Percentiles rank a stretch among this genome's conserved stretches.
Evolutionary conservation across 164 flowering plant species (phyloP).

Genomic region (Piper longum): DNA sequence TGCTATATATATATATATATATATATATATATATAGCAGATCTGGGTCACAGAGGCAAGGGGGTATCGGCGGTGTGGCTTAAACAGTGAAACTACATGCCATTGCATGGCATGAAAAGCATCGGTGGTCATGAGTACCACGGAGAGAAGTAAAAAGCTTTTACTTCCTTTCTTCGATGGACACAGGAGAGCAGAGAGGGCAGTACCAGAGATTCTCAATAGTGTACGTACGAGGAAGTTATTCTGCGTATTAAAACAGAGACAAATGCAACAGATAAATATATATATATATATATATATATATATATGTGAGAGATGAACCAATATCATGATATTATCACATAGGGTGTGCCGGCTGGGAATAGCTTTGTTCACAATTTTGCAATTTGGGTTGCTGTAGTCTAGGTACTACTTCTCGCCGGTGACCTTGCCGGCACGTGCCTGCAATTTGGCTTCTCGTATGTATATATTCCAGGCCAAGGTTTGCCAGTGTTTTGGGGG

Average conservation of each 20-base stretch:
- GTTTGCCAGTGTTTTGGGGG: conserved; percentile 18
- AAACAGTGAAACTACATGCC: not conserved
- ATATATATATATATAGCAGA: not conserved
- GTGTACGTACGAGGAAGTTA: conserved; percentile 14
- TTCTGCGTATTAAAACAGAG: not conserved
- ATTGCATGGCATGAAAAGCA: not conserved
- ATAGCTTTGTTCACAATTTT: conserved; percentile 7
- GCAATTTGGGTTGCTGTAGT: no score
- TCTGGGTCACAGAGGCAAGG: not conserved
- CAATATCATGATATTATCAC: no score
- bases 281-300: no score
- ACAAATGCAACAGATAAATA: not conserved
- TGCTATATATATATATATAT: no score
- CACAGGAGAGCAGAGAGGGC: not conserved
- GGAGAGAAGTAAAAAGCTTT: no score
- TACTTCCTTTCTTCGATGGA: not conserved
- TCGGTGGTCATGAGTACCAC: no score
- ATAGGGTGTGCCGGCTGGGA: conserved; percentile 12
- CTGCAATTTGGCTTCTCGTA: not conserved
- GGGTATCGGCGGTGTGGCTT: not conserved
- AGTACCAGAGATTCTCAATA: conserved; percentile 5
- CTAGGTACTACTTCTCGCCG: not conserved
- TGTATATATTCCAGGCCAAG: not conserved
- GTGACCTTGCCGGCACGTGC: not conserved
- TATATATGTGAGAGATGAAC: no score